Evolutionary conservation across 2,329 filamentous ascomycete species (phyloP), one percentile per base, ranked within the genome.

Genomic region (Sporothrix humicola): DNA sequence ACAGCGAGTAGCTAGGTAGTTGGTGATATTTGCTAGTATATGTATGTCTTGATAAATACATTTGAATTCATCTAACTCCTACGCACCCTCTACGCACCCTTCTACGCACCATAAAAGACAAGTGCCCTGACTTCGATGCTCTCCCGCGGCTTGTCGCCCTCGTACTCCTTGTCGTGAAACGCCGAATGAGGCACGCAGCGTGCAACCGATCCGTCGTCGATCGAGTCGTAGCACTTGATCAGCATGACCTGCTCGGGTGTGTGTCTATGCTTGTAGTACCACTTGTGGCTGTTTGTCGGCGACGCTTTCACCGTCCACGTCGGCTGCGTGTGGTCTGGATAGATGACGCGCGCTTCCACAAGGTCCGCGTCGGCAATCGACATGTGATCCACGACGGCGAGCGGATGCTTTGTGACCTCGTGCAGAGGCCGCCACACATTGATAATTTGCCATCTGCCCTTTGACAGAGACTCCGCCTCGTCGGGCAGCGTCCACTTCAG

Each of bases 81-180:
- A 23, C 31, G 13, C 68, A 52, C 48, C 31, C 31, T 26, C 17
- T 50, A 23, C 31, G 13, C 68, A 52, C 48, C 31, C 31, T 26
- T n/a, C n/a, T n/a, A n/a, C n/a, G n/a, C 50, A 3, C 71, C 78
- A 77, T 86, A 84, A 73, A 88, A 87, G 2, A 88, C 84, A 76
- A 89, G 79, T 1, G 84, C 82, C 74, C 87, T 78, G 4, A 89
- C 81, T 79, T 90, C 88, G 75, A 90, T 87, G 79, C 87, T 90
- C 81, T 88, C 84, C 74, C 87, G 81, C 48, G 81, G 78, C 4
- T 80, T 78, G 61, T 81, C 82, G 26, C 83, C 83, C n/a, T 82
- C 76, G 69, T 79, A 74, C 9, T 42, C 83, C 1, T 82, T 80
- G 77, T 89, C 84, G 68, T 82, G 81, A 80, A 90, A 89, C 0